Evolutionary conservation across 768 basidiomycete species (phyloP).

Genomic region (Nidularia pulvinata): DNA sequence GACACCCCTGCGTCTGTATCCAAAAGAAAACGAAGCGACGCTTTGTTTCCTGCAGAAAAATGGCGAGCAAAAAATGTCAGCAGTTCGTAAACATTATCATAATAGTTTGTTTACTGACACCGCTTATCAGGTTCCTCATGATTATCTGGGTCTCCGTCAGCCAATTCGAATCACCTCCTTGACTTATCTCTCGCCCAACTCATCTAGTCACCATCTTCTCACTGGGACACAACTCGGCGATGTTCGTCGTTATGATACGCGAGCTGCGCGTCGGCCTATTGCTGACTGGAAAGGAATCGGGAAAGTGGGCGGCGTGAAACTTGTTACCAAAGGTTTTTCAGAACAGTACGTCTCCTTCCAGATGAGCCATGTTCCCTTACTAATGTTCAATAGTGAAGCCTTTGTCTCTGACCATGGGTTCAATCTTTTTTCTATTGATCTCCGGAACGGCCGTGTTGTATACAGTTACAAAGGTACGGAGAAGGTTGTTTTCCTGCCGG

Average conservation of each 20-base stretch:
- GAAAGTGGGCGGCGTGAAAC: slow-evolving; percentile 60
- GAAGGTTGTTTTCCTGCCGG: neutral
- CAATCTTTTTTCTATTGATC: slow-evolving; percentile 65
- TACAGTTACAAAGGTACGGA: slow-evolving; percentile 68
- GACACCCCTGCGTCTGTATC: slow-evolving; percentile 9
- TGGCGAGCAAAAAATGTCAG: slow-evolving; percentile 86
- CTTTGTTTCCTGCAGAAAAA: slow-evolving; percentile 68
- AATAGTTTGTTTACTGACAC: neutral
- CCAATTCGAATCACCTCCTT: slow-evolving; percentile 77
- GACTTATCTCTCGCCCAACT: slow-evolving; percentile 47
- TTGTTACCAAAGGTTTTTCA: slow-evolving; percentile 53
- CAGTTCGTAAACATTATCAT: neutral
- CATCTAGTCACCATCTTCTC: slow-evolving; percentile 47
- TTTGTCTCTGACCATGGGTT: slow-evolving; percentile 70
- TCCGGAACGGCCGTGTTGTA: slow-evolving; percentile 61
- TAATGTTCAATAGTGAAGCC: slow-evolving; percentile 46
- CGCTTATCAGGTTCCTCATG: slow-evolving; percentile 60
- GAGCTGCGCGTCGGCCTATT: slow-evolving; percentile 67
- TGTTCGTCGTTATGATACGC: slow-evolving; percentile 77
- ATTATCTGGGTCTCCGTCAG: slow-evolving; percentile 71
- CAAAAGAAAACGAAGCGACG: slow-evolving; percentile 59
- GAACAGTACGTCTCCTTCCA: slow-evolving; percentile 54
- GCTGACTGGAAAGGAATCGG: slow-evolving; percentile 61
- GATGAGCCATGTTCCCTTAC: neutral
- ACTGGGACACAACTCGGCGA: slow-evolving; percentile 78